A percentile compares a stretch with the other conserved stretches of the same genome.
phyloP scores from a whole-genome alignment of 768 basidiomycete species.

The Amanita exitialis region DNA sequence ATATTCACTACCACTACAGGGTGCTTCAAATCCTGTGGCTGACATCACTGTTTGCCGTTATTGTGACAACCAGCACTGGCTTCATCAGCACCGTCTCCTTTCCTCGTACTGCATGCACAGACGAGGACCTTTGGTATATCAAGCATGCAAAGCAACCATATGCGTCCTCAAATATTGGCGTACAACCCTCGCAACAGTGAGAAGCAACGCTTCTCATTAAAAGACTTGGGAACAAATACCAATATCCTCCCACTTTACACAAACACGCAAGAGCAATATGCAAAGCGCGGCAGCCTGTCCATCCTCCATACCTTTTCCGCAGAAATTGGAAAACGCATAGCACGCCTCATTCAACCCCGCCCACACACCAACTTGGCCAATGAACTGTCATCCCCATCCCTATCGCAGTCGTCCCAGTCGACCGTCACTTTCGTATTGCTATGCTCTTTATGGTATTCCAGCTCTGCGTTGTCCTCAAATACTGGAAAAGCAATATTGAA shows the following conservation, averaged over 20 bases:
- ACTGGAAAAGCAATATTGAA: slow-evolving; percentile 94
- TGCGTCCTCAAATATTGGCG: neutral
- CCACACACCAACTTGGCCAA: neutral
- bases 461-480: slow-evolving; percentile 90
- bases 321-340: neutral
- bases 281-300: neutral
- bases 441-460: slow-evolving; percentile 88
- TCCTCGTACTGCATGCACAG: neutral
- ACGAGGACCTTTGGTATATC: neutral
- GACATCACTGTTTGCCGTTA: neutral
- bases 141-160: slow-evolving; percentile 1
- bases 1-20: no score
- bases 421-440: slow-evolving; percentile 58
- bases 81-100: neutral
- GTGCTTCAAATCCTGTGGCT: no score
- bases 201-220: slow-evolving; percentile 7
- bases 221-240: neutral
- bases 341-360: neutral
- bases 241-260: neutral
- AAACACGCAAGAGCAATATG: neutral
- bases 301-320: neutral
- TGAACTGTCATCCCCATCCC: neutral
- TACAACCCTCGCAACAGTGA: neutral
- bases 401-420: slow-evolving; percentile 12
- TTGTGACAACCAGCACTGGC: neutral